phyloP scores from a whole-genome alignment of 495 filamentous ascomycete genomes.

The Mycothermus thermophilus region DNA sequence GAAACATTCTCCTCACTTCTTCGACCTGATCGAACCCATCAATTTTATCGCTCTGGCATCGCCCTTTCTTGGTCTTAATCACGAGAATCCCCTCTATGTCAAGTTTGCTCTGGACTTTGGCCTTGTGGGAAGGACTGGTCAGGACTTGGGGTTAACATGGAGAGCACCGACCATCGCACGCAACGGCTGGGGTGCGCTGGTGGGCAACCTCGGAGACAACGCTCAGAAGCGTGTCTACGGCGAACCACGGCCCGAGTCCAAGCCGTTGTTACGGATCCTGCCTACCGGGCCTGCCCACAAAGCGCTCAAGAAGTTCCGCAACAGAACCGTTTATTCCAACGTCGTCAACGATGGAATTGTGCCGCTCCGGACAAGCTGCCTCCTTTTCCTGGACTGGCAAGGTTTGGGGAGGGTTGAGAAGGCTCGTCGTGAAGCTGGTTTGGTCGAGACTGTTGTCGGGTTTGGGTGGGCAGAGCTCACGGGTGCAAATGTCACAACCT shows the following conservation, averaged over 20 bases:
- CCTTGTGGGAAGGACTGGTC: constrained; percentile 83
- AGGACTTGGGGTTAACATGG: constrained; percentile 92
- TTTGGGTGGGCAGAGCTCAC: constrained; percentile 95
- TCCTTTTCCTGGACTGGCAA: constrained; percentile 95
- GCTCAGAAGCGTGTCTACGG: constrained; percentile 49
- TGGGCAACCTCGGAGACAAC: constrained; percentile 57
- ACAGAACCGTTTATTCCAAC: constrained; percentile 89
- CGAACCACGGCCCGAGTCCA: constrained; percentile 60
- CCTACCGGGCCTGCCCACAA: constrained; percentile 87
- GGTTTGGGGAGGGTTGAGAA: constrained; percentile 89
- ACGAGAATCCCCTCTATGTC: constrained; percentile 94
- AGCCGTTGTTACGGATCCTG: constrained; percentile 79
- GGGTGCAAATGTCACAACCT: constrained; percentile 45
- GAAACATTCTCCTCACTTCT: constrained; percentile 87
- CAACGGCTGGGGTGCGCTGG: constrained; percentile 77
- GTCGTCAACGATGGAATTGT: constrained; percentile 98
- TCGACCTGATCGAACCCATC: constrained; percentile 70
- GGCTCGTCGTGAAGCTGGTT: constrained; percentile 75
- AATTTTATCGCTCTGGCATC: constrained; percentile 90
- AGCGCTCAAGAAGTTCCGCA: constrained; percentile 73
- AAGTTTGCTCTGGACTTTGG: constrained; percentile 95
- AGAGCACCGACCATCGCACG: constrained; percentile 67
- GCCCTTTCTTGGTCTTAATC: constrained; percentile 84
- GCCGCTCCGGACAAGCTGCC: constrained; percentile 81
- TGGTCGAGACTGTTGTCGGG: constrained; percentile 80